Base-by-base conservation (phyloP, 2,329 filamentous ascomycete genomes). In the Emmonsiellopsis sp. region DNA sequence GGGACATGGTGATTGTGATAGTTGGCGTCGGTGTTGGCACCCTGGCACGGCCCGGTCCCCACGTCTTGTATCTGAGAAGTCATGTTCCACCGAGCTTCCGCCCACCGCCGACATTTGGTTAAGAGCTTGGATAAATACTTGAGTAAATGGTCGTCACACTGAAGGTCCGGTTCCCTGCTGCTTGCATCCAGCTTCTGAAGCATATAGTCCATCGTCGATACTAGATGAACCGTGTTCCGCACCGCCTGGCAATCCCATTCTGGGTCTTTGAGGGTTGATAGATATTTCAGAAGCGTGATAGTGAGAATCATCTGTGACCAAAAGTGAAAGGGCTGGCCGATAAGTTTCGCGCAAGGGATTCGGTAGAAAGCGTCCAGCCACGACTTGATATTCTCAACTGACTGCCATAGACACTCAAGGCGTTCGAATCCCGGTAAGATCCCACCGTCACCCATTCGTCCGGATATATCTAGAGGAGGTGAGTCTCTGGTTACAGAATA, bases 191-290 rank as follows among this genome's bases (percentile, higher is more conserved):
- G 59, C 41, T 61, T 66, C 20, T 65, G 54, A 1, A 62, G 51
- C 51, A 72, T 63, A 37, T 54, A 57, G 20, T 68, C 68, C 13
- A 73, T 57, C 5, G 64, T 58, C 6, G 58, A 58, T 11, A 63
- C 51, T 1, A 73, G 55, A 51, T 67, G 54, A 1, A 72, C 60
- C 2, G 56, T 63, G 32, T 66, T 62, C 13, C 63, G 65, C 42
- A 70, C 67, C 16, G 64, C 65, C n/a, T 65, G 58, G 15, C 61
- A 60, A 55, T 73, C 66, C 70, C 70, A 73, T 3, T 63, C 66
- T 13, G 67, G 70, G 52, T 73, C 67, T 13, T 63, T 55, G 5
- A 73, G 64, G 4, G 63, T 68, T 0, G 66, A 66, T 7, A 74
- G 61, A 20, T 69, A 61, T 47, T 71, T 68, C 42, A 74, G 58